Conservation (phyloP, 2,329 filamentous ascomycete species). For the Cordyceps militaris region DNA sequence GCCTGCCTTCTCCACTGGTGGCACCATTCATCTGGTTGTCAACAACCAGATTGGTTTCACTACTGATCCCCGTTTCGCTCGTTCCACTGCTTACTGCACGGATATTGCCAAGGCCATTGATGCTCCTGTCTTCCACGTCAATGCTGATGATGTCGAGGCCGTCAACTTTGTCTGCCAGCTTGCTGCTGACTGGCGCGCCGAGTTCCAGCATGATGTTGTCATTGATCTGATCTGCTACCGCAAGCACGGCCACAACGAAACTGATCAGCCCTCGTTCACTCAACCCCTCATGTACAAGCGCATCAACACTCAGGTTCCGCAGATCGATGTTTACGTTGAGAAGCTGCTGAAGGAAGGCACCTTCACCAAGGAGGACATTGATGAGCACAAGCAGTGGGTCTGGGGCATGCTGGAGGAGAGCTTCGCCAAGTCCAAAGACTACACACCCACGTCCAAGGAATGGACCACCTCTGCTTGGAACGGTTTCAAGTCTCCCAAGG, state of each 20-base stretch:
- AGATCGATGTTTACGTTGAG: conserved; percentile 85
- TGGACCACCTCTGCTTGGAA: conserved; percentile 99
- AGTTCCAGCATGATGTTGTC: conserved; percentile 98
- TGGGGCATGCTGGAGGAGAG: conserved; percentile 99
- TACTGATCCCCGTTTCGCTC: conserved; percentile 92
- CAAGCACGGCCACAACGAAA: conserved; percentile 99
- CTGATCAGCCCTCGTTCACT: conserved; percentile 98
- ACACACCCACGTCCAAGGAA: conserved; percentile 91
- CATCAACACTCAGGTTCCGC: conserved; percentile 74
- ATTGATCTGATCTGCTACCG: conserved; percentile 98
- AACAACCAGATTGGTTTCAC: conserved; percentile 99
- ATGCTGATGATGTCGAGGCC: conserved; percentile 95
- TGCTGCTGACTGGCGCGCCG: conserved; percentile 93
- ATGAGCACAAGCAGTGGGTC: conserved; percentile 99
- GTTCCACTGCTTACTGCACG: conserved; percentile 97
- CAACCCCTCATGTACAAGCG: conserved; percentile 99
- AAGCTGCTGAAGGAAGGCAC: conserved; percentile 87
- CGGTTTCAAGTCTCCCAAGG: conserved; percentile 98
- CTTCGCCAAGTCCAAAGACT: conserved; percentile 95
- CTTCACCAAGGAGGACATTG: conserved; percentile 95
- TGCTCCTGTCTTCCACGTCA: conserved; percentile 97
- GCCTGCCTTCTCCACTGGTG: conserved; percentile 92
- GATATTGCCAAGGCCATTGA: conserved; percentile 99
- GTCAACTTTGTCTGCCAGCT: conserved; percentile 98
- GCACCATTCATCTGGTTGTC: conserved; percentile 92